Evolutionary conservation across 1,284 basidiomycete species (phyloP), one percentile per base, ranked within the genome.

Genomic region (Marasmius oreades): DNA sequence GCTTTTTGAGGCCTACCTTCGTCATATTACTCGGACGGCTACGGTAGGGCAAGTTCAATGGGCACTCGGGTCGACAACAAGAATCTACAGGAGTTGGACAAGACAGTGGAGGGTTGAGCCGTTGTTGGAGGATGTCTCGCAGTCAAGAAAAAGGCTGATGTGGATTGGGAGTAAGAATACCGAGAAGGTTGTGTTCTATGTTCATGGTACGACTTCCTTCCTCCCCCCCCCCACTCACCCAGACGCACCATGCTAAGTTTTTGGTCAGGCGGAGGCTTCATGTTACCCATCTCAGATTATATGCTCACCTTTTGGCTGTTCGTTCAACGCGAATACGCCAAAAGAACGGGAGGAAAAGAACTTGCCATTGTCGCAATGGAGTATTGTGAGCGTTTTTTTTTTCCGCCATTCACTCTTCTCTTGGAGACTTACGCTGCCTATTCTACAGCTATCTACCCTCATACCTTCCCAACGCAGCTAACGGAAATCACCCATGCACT

Each of bases 81-180:
- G 7, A 20, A n/a, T 33, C 18, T 71, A 7, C 62, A 61, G 3
- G 50, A 61, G 1, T 53, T 60, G 10, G 59, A 69, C 5, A 72
- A 74, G 10, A 66, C 70, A 11, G 48, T 73, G 6, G 66, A 63
- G 3, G 63, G 67, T 6, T 64, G 65, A 18, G 67, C 69, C 7
- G 61, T 58, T 42, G 14, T 18, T 42, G 16, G 39, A 42, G 39
- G 39, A 42, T 16, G 39, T 42, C 10, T 16, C 5, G 39, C 11
- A 42, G 16, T 18, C 28, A 22, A 52, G 47, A 33, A 42, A 22
- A 44, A 58, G 34, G 10, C 51, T 77, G 5, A 56, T 73, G 37
- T 77, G 75, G 74, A 63, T 77, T 44, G 74, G 74, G 3, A 65
- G 64, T 5, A 72, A 71, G 55, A 62, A 67, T 26, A 67, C 66